A percentile compares a stretch with the other conserved stretches of the same genome.
phyloP scores from a whole-genome alignment of 331 rosid species.

The Cucumis variabilis region DNA sequence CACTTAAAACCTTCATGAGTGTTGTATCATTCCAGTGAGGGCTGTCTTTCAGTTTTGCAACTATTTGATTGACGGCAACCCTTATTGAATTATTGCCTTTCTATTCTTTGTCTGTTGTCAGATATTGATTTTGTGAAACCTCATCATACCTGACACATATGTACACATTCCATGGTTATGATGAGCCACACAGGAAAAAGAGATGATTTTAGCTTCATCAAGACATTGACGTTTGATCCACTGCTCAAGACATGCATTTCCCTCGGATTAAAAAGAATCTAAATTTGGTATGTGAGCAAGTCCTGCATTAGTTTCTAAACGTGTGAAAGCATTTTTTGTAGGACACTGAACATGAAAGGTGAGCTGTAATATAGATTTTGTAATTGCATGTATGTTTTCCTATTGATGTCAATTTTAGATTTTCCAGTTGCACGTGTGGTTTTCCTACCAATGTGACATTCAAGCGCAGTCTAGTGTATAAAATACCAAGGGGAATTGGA shows the following conservation, averaged over 20 bases:
- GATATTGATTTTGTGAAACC: conserved; percentile 8
- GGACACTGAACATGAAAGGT: neutral
- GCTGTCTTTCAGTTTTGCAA: neutral
- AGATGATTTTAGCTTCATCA: neutral
- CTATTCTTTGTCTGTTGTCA: conserved; percentile 3
- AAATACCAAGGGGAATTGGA: no score
- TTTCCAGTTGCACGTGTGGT: no score
- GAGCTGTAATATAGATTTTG: neutral
- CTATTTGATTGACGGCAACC: conserved; percentile 24
- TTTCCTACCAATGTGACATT: no score
- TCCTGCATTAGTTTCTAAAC: no score
- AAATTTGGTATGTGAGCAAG: no score
- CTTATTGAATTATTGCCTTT: neutral
- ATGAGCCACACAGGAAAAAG: neutral
- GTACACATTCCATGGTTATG: conserved; percentile 7
- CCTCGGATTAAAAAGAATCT: no score
- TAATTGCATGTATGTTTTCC: neutral
- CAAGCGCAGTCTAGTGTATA: neutral
- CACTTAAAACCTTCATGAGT: conserved; percentile 21
- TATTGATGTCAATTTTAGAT: no score
- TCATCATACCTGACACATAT: neutral
- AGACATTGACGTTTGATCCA: neutral
- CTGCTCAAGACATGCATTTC: neutral
- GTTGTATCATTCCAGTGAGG: conserved; percentile 20
- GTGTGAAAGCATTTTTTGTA: neutral